Conservation (phyloP, 1,139 yeast species). For the Geotrichum aggregatum region DNA sequence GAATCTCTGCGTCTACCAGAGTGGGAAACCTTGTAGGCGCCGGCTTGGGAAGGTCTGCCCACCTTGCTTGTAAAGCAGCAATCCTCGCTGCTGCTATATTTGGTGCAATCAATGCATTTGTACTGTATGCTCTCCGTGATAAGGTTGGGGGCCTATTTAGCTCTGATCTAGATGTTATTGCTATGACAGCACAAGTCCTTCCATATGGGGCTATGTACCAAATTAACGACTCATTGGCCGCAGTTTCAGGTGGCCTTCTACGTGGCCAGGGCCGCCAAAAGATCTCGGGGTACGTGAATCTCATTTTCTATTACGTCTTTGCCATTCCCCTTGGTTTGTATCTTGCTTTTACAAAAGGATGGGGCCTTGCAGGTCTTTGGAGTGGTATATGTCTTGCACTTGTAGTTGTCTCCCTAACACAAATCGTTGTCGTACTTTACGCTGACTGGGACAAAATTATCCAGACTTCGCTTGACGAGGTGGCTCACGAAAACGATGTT, state of each 20-base stretch:
- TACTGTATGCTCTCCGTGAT: slow-evolving; percentile 49
- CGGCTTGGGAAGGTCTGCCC: slow-evolving; percentile 57
- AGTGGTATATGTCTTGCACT: slow-evolving; percentile 62
- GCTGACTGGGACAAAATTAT: slow-evolving; percentile 21
- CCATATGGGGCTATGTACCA: slow-evolving; percentile 72
- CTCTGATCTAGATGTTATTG: slow-evolving; percentile 58
- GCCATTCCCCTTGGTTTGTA: slow-evolving; percentile 69
- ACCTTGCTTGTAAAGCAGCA: slow-evolving; percentile 60
- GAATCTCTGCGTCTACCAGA: slow-evolving; percentile 81
- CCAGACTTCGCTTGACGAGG: slow-evolving; percentile 17
- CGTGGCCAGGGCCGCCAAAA: slow-evolving; percentile 84
- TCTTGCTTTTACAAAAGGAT: slow-evolving; percentile 52
- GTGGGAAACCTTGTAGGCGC: slow-evolving; percentile 87
- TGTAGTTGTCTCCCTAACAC: slow-evolving; percentile 19
- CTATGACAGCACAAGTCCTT: slow-evolving; percentile 48
- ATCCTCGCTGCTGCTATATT: slow-evolving; percentile 51
- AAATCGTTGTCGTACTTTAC: slow-evolving; percentile 15
- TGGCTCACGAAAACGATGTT: slow-evolving; percentile 6
- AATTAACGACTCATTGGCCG: slow-evolving; percentile 74
- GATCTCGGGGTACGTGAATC: slow-evolving; percentile 72
- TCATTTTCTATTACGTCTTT: slow-evolving; percentile 63
- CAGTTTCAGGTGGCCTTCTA: slow-evolving; percentile 75
- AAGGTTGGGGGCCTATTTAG: slow-evolving; percentile 64
- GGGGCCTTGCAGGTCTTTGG: slow-evolving; percentile 71
- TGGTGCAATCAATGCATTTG: slow-evolving; percentile 52